Base-by-base conservation (phyloP, 768 basidiomycete species). In the Lactarius indigo region DNA sequence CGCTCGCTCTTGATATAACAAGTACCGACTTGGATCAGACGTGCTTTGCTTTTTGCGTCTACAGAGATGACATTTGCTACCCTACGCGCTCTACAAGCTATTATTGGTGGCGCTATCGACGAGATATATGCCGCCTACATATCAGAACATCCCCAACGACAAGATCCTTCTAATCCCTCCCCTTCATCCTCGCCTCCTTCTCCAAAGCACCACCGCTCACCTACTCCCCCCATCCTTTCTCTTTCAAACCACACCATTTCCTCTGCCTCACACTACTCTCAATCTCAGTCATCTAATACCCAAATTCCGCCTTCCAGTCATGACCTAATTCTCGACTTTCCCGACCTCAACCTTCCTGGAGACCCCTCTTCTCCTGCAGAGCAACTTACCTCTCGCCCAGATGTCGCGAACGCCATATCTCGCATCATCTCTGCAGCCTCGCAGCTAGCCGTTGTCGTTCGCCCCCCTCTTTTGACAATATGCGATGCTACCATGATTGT, bases 401-500 rank as follows among this genome's bases (percentile, higher is more conserved):
- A 76, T 15, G 87, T 87, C 5, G 78, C 82, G 9, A 78, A 80
- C 37, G 88, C 90, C 8, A 84, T 87, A 42, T 84, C 83, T 64
- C 82, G 80, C 67, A 87, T 91, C 55, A 82, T 90, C 39, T 85
- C 89, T 37, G 89, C 90, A 1, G 84, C 86, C 30, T 87, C 86
- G 3, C 90, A 91, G 72, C 76, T 92, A 64, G 78, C 83, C 12
- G 84, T 81, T 6, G 86, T 83, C 26, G 86, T 90, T 23, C 88
- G 90, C 71, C 77, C 78, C 5, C 89, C 90, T 33, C 90, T 91
- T 74, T 76, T 89, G 35, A 83, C 84, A n/a, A 77, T 92, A 9
- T 90, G 88, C 71, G 90, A 91, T 73, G 88, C 88, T 2, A 76
- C 80, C 18, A 88, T 90, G 86, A 84, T 81, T 47, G 90, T 91